Conservation (phyloP, 1,284 basidiomycete genomes). For the Trametes pubescens region DNA sequence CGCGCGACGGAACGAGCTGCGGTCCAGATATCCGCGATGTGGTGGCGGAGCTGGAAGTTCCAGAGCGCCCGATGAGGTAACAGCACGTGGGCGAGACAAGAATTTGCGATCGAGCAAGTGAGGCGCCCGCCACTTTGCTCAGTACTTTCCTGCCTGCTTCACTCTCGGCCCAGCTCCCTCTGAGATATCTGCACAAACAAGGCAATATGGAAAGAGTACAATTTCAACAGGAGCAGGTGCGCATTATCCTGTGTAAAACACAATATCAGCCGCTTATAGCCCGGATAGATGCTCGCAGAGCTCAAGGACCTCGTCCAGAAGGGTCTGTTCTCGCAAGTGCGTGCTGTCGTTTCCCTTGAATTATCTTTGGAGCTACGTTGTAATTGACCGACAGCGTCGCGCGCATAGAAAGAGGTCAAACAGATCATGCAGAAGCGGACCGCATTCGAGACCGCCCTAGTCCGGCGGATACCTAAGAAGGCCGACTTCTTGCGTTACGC, state of each 20-base stretch:
- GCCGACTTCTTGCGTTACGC: conserved; percentile 92
- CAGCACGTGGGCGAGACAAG: conserved; percentile 24
- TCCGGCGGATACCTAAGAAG: conserved; percentile 86
- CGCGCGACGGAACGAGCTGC: no score
- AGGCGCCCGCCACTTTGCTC: conserved; percentile 18
- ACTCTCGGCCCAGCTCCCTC: background rate
- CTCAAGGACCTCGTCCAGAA: conserved; percentile 93
- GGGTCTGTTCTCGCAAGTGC: conserved; percentile 85
- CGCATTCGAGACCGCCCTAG: conserved; percentile 83
- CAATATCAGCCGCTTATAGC: background rate
- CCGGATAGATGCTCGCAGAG: conserved; percentile 86
- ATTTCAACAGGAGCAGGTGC: conserved; percentile 90
- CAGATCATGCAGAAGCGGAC: conserved; percentile 90
- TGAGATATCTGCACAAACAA: background rate
- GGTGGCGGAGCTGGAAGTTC: no score
- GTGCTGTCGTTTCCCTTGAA: conserved; percentile 32
- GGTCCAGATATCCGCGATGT: no score
- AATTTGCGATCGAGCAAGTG: conserved; percentile 25
- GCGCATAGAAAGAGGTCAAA: conserved; percentile 75
- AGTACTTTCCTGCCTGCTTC: conserved; percentile 10
- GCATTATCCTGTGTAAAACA: conserved; percentile 13
- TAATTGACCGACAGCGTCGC: conserved; percentile 30
- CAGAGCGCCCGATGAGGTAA: conserved; percentile 11
- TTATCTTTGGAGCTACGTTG: conserved; percentile 14
- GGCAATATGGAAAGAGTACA: conserved; percentile 89